A percentile compares a stretch with the other conserved stretches of the same genome.
Conservation (phyloP, 768 basidiomycete species). For the Trametes cingulata region DNA sequence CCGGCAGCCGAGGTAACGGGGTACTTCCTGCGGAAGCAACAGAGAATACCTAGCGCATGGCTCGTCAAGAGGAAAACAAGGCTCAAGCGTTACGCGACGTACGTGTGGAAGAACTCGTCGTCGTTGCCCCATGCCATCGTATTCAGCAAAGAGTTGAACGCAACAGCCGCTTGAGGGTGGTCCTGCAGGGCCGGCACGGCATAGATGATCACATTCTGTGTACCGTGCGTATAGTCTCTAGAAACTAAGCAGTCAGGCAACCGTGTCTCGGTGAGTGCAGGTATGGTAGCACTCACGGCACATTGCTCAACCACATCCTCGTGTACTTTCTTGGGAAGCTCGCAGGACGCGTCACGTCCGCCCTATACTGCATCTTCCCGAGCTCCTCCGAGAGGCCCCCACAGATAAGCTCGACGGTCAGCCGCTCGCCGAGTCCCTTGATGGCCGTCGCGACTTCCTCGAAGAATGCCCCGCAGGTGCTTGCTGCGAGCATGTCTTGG, state of each 20-base stretch:
- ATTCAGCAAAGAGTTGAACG: conserved; percentile 35
- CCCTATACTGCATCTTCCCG: conserved; percentile 30
- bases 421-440: conserved; percentile 24
- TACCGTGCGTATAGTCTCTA: conserved; percentile 38
- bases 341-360: conserved; percentile 28
- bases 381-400: conserved; percentile 37
- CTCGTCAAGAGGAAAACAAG: not conserved
- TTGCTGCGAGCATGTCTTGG: not conserved
- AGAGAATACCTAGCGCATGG: conserved; percentile 31
- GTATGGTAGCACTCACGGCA: conserved; percentile 31
- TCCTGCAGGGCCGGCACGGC: conserved; percentile 32
- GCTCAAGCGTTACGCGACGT: not conserved
- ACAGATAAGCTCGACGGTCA: conserved; percentile 33
- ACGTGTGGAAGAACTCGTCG: conserved; percentile 35
- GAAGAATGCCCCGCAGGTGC: conserved; percentile 28
- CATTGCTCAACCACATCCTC: conserved; percentile 39
- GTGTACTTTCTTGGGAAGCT: conserved; percentile 35
- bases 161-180: conserved; percentile 27
- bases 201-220: conserved; percentile 31
- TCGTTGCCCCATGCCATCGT: conserved; percentile 31
- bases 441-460: conserved; percentile 29
- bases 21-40: conserved; percentile 31
- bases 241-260: no score
- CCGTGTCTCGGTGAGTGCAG: no score
- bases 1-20: conserved; percentile 32